Evolutionary conservation across 2,329 filamentous ascomycete genomes (phyloP).

Genomic region (Cytospora piceicola): DNA sequence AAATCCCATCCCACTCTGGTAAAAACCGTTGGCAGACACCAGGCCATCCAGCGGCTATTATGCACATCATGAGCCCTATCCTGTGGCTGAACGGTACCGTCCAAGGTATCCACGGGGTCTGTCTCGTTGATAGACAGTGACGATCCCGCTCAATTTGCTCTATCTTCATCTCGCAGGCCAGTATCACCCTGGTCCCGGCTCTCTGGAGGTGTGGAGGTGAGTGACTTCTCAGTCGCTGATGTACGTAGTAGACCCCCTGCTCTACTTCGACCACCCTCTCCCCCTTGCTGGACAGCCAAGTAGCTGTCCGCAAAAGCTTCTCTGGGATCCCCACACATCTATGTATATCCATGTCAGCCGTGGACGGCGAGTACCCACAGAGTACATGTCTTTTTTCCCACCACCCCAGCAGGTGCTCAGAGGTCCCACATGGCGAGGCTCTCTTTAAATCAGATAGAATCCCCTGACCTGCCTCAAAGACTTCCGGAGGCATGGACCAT

Average conservation of each 20-base stretch:
- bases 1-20: slow-evolving; percentile 12
- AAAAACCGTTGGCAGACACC: slow-evolving; percentile 11
- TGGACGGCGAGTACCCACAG: not conserved
- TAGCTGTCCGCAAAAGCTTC: slow-evolving; percentile 16
- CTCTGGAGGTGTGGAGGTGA: too few species aligned
- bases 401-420: slow-evolving; percentile 18
- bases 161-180: slow-evolving; percentile 13
- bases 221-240: not conserved
- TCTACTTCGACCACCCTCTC: slow-evolving; percentile 9
- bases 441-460: slow-evolving; percentile 20
- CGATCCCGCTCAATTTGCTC: slow-evolving; percentile 10
- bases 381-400: slow-evolving; percentile 13
- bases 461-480: slow-evolving; percentile 23
- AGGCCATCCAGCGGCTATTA: slow-evolving; percentile 18
- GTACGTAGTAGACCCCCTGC: slow-evolving; percentile 14
- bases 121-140: slow-evolving; percentile 10
- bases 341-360: slow-evolving; percentile 14
- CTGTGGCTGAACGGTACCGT: slow-evolving; percentile 11
- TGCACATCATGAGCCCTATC: slow-evolving; percentile 21
- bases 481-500: slow-evolving; percentile 18
- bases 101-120: slow-evolving; percentile 4
- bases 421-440: slow-evolving; percentile 24
- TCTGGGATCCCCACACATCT: slow-evolving; percentile 12
- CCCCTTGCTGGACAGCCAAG: slow-evolving; percentile 14
- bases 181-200: not conserved